Evolutionary conservation across 306 rosid species (phyloP).

Genomic region (Cicer pinnatifidum): DNA sequence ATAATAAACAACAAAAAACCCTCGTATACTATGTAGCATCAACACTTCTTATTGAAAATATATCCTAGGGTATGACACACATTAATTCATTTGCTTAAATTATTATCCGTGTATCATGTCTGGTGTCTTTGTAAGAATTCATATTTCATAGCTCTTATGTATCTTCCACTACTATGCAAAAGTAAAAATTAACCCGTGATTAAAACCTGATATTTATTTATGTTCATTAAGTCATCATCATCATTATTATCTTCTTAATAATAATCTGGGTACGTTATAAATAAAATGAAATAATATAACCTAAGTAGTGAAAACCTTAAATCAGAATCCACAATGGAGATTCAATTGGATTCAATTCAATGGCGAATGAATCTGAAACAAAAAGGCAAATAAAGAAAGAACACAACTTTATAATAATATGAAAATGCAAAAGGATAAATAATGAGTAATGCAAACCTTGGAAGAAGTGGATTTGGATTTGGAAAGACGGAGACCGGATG

Average conservation of each 20-base stretch:
- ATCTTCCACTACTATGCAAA: not conserved
- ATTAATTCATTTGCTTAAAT: too few species aligned
- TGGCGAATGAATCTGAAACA: not conserved
- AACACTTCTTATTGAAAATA: too few species aligned
- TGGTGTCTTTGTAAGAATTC: too few species aligned
- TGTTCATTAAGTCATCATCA: constrained; percentile 12
- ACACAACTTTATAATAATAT: not conserved
- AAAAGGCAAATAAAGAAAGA: not conserved
- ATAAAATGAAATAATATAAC: not conserved
- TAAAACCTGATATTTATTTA: constrained; percentile 17
- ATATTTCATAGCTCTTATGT: too few species aligned
- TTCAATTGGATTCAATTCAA: too few species aligned
- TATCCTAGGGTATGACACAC: too few species aligned
- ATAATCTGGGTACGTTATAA: not conserved
- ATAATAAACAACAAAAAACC: constrained; percentile 18
- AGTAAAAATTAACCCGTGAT: constrained; percentile 15
- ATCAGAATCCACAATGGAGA: too few species aligned
- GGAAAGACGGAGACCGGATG: constrained; percentile 62
- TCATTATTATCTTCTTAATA: not conserved
- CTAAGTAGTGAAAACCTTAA: not conserved
- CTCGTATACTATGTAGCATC: too few species aligned
- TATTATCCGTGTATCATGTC: too few species aligned
- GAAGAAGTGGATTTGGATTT: constrained; percentile 63
- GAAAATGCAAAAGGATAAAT: constrained; percentile 30
- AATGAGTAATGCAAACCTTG: constrained; percentile 62